Base-by-base conservation (phyloP, 345 rosid genomes). In the Cochlearia excelsa region DNA sequence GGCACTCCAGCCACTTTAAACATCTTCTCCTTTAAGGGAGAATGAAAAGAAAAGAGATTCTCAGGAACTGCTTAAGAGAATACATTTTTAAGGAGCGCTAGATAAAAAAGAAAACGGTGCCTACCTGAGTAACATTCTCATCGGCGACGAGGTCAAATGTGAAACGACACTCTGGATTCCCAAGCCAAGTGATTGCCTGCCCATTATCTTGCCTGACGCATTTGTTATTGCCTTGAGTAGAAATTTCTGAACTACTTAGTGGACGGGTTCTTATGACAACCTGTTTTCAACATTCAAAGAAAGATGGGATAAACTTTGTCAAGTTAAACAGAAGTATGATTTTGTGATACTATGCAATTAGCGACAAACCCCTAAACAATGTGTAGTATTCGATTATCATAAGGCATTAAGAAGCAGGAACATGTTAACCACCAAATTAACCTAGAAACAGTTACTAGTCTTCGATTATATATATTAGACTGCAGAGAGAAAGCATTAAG, bases 81-180 rank as follows among this genome's bases (percentile, higher is more conserved):
- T n/a, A 39, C 6, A 40, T 6, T 5, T 34, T n/a, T n/a, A n/a
- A n/a, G 44, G 28, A 30, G 43, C 29, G 26, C 35, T 2, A 9
- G 7, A 37, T 49, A 41, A n/a, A n/a, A n/a, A n/a, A n/a, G n/a
- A 8, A 55, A 23, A 42, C 7, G 4, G 6, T 51, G 84, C 99
- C 97, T 51, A 86, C 99, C 97, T 94, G 99, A 52, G 82, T 81
- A 52, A 84, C 95, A 51, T 72, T 74, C 69, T 90, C 97, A 56
- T 94, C 96, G 26, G 99, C 99, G 34, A 94, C 96, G 42, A 80
- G 73, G 69, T 94, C 99, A 45, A 94, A 94, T 0, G 99, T 94
- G 75, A 82, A 90, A 5, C 99, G 89, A 2, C 90, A 83, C 67
- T 87, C 97, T 0, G 97, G 99, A 77, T 78, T 92, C 59, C 92